These are phyloP conservation scores for Silene uniflora DNA, from an alignment of 148 eudicot genomes.

Conservation along the genomic window DNA sequence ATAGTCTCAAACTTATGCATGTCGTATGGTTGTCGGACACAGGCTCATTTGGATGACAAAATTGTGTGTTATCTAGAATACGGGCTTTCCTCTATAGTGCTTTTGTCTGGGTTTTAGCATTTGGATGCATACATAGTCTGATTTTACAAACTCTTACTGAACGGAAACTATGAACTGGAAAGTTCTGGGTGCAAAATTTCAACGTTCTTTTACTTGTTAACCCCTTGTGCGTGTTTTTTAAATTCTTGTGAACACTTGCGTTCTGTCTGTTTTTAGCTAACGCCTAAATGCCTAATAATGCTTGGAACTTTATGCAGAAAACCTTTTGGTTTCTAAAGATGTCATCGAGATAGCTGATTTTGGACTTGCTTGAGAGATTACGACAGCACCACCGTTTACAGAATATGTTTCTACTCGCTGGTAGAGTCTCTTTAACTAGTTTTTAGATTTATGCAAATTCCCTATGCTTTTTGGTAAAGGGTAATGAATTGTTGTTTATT, in stretches of 20 bases:
- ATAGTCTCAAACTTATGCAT: too few relatives aligned
- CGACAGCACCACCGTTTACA: constrained; percentile 71
- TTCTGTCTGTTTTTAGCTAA: neutral
- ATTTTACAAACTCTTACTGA: neutral
- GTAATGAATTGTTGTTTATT: neutral
- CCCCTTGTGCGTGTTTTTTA: neutral
- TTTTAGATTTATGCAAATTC: neutral
- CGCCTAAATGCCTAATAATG: neutral
- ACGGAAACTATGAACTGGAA: neutral
- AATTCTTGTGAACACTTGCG: neutral
- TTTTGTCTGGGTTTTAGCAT: too few relatives aligned
- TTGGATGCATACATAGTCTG: neutral
- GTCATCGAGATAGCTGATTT: constrained; percentile 86
- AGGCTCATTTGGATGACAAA: neutral
- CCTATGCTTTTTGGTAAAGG: neutral
- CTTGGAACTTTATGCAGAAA: constrained; percentile 45
- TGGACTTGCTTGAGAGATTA: constrained; percentile 92
- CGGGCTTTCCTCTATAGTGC: too few relatives aligned
- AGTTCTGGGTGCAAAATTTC: neutral
- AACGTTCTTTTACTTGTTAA: constrained; percentile 1
- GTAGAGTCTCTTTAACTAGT: constrained; percentile 27
- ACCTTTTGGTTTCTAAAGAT: constrained; percentile 75
- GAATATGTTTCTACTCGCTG: constrained; percentile 94
- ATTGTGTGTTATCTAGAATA: neutral
- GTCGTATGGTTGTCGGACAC: neutral